These are phyloP conservation scores for Aspergillus ellipticus DNA, from an alignment of 495 filamentous ascomycete genomes.

Conservation along the genomic window DNA sequence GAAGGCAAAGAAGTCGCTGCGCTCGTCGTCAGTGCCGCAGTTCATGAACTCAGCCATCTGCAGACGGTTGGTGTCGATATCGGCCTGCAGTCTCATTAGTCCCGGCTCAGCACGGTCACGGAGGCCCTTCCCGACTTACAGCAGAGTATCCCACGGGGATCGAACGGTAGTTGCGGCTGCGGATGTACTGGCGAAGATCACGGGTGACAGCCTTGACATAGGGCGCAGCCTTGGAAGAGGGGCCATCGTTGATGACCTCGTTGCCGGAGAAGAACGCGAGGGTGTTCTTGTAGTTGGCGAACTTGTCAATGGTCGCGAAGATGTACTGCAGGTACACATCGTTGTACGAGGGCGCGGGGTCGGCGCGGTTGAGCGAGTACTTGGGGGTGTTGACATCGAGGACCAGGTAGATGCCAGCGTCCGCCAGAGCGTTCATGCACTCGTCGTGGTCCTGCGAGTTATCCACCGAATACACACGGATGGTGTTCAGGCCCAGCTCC, in stretches of 20 bases:
- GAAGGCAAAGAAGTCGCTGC: conserved; percentile 94
- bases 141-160: conserved; percentile 95
- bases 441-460: conserved; percentile 77
- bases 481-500: conserved; percentile 82
- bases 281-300: conserved; percentile 83
- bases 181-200: conserved; percentile 87
- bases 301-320: conserved; percentile 89
- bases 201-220: conserved; percentile 92
- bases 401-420: conserved; percentile 88
- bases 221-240: conserved; percentile 69
- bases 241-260: conserved; percentile 87
- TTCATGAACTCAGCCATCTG: conserved; percentile 93
- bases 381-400: conserved; percentile 77
- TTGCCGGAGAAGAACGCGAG: conserved; percentile 96
- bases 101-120: background rate
- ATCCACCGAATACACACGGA: conserved; percentile 91
- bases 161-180: conserved; percentile 64
- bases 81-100: conserved; percentile 32
- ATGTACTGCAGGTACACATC: conserved; percentile 85
- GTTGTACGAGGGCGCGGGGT: conserved; percentile 82
- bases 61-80: conserved; percentile 79
- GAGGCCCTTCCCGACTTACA: conserved; percentile 15
- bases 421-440: conserved; percentile 78
- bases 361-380: conserved; percentile 77
- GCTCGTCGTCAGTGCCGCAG: conserved; percentile 81